Conservation (phyloP, 305 asterid species). For the Solanum aculeatissimum region DNA sequence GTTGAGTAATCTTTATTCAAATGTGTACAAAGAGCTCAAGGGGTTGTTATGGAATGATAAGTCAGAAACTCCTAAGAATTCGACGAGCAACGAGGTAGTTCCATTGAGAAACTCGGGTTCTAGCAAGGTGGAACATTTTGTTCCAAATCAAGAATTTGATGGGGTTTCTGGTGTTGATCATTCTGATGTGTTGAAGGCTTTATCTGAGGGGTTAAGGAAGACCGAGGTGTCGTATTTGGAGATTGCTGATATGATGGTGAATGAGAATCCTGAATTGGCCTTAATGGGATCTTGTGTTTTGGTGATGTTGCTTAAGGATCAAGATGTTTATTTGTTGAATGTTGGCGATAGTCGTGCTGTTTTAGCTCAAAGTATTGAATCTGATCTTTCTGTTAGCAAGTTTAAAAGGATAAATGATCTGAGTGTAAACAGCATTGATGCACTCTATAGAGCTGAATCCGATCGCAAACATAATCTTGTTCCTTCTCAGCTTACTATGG, state of each 20-base stretch:
- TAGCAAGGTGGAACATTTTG: background rate
- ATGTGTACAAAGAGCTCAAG: constrained; percentile 55
- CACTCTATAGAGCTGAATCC: constrained; percentile 47
- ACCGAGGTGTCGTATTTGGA: constrained; percentile 68
- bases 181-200: constrained; percentile 40
- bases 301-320: constrained; percentile 80
- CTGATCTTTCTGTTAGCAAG: constrained; percentile 23
- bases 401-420: constrained; percentile 20
- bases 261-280: constrained; percentile 76
- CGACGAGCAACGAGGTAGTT: background rate
- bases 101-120: background rate
- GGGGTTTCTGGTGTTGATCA: constrained; percentile 31
- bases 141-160: constrained; percentile 31
- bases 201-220: constrained; percentile 63
- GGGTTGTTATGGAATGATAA: constrained; percentile 59
- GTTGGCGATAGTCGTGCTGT: constrained; percentile 91
- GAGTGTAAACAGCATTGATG: constrained; percentile 13
- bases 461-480: constrained; percentile 28
- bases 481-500: constrained; percentile 67
- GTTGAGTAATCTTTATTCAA: constrained; percentile 51
- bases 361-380: constrained; percentile 36
- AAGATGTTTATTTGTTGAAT: constrained; percentile 74
- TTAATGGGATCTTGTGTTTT: constrained; percentile 90
- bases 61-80: constrained; percentile 20
- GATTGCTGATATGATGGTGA: constrained; percentile 59